Evolutionary conservation across 2,329 filamentous ascomycete species (phyloP), one percentile per base, ranked within the genome.

Genomic region (Penicillium sp.): DNA sequence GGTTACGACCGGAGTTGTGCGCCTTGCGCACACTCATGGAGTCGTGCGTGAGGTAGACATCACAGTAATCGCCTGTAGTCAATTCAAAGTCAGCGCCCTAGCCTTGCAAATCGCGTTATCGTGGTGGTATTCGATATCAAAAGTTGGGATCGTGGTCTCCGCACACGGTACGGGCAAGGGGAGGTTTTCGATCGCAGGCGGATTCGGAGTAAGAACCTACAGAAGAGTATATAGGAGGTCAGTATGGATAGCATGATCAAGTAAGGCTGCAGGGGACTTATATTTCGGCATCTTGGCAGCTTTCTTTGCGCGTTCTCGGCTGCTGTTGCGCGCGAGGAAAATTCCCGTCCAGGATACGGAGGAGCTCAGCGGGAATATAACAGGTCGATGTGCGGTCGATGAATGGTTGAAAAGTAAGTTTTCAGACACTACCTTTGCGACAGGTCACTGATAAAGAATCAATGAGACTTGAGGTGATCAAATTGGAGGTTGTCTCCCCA

Each of bases 1-100:
- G 95, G 80, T 99, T 99, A 69, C 93, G 87, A 61, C 95, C 95
- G 74, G 87, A 90, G 82, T 99, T 99, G 79, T 99, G 95, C 49
- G 95, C 95, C 81, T 98, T 98, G 70, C 95, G 93, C 78, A 99
- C 95, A 79, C 92, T 96, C 93, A 98, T 98, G 46, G 92, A 96
- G 84, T 99, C 95, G 84, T 99, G 95, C 66, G 95, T 99, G 69
- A 99, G 90, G 84, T 99, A 99, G 77, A 99, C 95, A 89, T 99
- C 95, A 85, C 95, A 99, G 79, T 99, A 99, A 77, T 99, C 95
- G 84, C 93, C 78, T 83, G 39, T 1, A 44, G 47, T 37, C 52
- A 46, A 54, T 5, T 14, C 5, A 37, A 22, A 6, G 48, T 67
- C 41, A 67, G 63, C 14, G 31, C 21, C 39, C 22, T 48, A 35